Conservation (phyloP, 176 grass and related monocot genomes). For the Eleusine coracana region DNA sequence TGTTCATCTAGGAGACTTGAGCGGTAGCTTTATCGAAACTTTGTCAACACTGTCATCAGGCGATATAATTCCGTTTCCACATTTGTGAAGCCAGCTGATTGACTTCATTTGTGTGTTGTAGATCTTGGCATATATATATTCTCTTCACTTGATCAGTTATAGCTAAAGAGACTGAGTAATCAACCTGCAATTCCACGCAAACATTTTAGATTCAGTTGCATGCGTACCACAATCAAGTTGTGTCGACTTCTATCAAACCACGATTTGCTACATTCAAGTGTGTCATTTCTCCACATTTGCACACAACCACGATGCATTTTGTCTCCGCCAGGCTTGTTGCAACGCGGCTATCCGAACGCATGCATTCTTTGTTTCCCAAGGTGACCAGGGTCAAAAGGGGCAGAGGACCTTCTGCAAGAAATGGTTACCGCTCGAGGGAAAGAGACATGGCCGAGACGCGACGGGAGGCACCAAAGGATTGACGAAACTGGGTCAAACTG, state of each 20-base stretch:
- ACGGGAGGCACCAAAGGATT: not conserved
- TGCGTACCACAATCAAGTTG: not conserved
- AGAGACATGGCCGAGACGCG: not conserved
- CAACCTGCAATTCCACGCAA: not conserved
- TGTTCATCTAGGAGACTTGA: conserved; percentile 8
- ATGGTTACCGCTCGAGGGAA: not conserved
- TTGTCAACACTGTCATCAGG: conserved; percentile 5
- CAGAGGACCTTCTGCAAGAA: not conserved
- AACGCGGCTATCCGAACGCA: not conserved
- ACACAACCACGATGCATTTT: conserved; percentile 23
- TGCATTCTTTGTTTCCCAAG: not conserved
- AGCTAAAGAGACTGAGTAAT: not conserved
- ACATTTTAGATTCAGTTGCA: not conserved
- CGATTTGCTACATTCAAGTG: not conserved
- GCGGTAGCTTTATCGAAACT: not conserved
- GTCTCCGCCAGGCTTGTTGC: not conserved
- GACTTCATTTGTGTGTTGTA: not conserved
- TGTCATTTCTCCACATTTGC: conserved; percentile 40
- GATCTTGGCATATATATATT: no score
- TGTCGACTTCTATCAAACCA: no score
- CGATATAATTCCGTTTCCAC: not conserved
- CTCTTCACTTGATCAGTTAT: not conserved
- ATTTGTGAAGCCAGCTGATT: not conserved
- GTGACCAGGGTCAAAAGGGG: not conserved
- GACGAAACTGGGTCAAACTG: not conserved